phyloP scores from a whole-genome alignment of 495 filamentous ascomycete species.

The Aspergillus campestris region DNA sequence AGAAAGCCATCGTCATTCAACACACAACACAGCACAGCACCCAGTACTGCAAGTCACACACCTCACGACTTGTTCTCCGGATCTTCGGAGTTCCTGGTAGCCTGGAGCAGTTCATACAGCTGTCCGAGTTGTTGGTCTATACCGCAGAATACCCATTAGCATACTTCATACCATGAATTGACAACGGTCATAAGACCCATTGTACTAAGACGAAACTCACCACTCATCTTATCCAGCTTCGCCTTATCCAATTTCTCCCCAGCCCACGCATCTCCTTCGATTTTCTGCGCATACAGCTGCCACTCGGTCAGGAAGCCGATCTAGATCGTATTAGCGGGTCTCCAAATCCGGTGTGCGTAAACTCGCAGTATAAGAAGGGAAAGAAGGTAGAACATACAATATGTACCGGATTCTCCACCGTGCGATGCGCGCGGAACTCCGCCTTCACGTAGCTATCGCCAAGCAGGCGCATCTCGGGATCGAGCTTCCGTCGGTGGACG shows the following conservation, averaged over 20 bases:
- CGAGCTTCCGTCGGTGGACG: conserved; percentile 71
- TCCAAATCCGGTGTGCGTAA: too few relatives aligned
- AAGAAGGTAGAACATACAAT: conserved; percentile 49
- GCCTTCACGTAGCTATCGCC: conserved; percentile 87
- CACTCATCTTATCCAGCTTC: conserved; percentile 91
- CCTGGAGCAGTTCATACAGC: conserved; percentile 87
- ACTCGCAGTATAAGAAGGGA: background rate
- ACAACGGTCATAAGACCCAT: too few relatives aligned
- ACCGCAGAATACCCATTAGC: conserved; percentile 4
- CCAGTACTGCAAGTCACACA: background rate
- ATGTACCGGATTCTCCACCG: conserved; percentile 84
- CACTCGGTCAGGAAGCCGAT: conserved; percentile 94
- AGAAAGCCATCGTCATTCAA: too few relatives aligned
- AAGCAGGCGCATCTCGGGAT: conserved; percentile 63
- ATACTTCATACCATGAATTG: background rate
- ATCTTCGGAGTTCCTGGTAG: conserved; percentile 49
- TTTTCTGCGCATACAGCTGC: conserved; percentile 85
- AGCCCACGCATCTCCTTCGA: conserved; percentile 78
- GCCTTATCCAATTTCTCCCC: conserved; percentile 67
- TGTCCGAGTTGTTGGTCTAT: conserved; percentile 89
- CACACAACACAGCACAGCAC: too few relatives aligned
- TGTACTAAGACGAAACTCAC: conserved; percentile 43
- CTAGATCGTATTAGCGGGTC: too few relatives aligned
- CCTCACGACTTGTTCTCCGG: conserved; percentile 8
- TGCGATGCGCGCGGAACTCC: conserved; percentile 77